Evolutionary conservation across 2,329 filamentous ascomycete species (phyloP).

Genomic region (Verticillium zaregamsianum): DNA sequence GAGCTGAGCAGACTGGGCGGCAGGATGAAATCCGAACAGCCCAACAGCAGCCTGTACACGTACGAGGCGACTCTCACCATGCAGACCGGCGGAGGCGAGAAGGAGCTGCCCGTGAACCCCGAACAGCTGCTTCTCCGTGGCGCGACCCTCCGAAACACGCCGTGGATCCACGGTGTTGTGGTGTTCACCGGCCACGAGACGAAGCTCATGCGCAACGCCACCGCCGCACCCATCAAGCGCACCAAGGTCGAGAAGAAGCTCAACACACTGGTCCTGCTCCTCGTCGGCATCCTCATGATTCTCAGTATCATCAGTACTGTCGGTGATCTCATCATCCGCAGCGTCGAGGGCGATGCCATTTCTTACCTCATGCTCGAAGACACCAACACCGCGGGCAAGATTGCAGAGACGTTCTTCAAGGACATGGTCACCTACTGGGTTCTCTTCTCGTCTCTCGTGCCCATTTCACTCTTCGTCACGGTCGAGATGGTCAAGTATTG

Average conservation of each 20-base stretch:
- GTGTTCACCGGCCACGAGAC: conserved; percentile 98
- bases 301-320: conserved; percentile 88
- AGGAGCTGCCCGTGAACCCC: conserved; percentile 82
- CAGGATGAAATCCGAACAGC: conserved; percentile 87
- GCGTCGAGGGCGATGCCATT: conserved; percentile 58
- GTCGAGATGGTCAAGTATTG: conserved; percentile 98
- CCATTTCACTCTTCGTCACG: conserved; percentile 96
- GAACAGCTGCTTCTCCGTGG: conserved; percentile 92
- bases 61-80: conserved; percentile 96
- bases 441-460: conserved; percentile 90
- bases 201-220: conserved; percentile 98
- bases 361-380: conserved; percentile 66
- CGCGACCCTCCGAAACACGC: conserved; percentile 90
- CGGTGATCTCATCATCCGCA: conserved; percentile 79
- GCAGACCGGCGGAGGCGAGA: conserved; percentile 85
- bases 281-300: conserved; percentile 76
- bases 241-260: conserved; percentile 94
- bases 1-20: conserved; percentile 85
- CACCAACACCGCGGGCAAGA: conserved; percentile 47
- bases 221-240: conserved; percentile 93
- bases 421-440: conserved; percentile 99
- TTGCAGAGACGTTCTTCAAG: conserved; percentile 79
- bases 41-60: conserved; percentile 96
- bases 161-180: conserved; percentile 93
- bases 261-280: conserved; percentile 86